Base-by-base conservation (phyloP, 305 asterid genomes). In the Coffea humblotiana region DNA sequence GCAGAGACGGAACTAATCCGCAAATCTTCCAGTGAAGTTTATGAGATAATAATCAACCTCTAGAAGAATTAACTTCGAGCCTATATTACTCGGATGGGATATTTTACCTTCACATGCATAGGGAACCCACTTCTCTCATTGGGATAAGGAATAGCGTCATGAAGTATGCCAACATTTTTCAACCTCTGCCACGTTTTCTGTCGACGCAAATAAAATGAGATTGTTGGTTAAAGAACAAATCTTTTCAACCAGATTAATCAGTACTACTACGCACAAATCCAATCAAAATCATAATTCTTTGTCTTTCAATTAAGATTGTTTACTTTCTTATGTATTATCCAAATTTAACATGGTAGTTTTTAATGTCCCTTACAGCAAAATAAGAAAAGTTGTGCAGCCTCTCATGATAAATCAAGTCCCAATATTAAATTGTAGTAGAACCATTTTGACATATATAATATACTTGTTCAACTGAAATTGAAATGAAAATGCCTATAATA, bases 141-240 rank as follows among this genome's bases (percentile, higher is more conserved):
- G 45, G 92, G 91, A 88, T 80, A 86, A 76, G 98, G 98, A 87
- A 92, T 77, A 32, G 96, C 97, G 85, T 94, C 98, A 79, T 90
- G 92, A 79, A 94, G 92, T 84, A 94, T 90, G 83, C 96, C 92
- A 29, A 85, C 79, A 51, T 81, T 81, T 88, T 89, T 90, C 89
- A 93, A 84, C 88, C 93, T 91, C 83, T 88, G 92, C 98, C 98
- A 94, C 67, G 97, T 91, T 94, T 94, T 94, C 97, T 94, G 97
- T 56, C 79, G 77, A 76, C 71, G 69, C 10, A 47, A 65, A 72
- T 60, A 25, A 69, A 51, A 63, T 37, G 67, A 70, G 58, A 81
- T 77, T 11, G 58, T 71, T 65, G 4, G 35, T 37, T 21, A 23
- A 35, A 58, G 13, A 19, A 32, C 14, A 45, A n/a, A 52, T 29